Conservation (phyloP, 2,329 filamentous ascomycete genomes). For the Aspergillus chevalieri region DNA sequence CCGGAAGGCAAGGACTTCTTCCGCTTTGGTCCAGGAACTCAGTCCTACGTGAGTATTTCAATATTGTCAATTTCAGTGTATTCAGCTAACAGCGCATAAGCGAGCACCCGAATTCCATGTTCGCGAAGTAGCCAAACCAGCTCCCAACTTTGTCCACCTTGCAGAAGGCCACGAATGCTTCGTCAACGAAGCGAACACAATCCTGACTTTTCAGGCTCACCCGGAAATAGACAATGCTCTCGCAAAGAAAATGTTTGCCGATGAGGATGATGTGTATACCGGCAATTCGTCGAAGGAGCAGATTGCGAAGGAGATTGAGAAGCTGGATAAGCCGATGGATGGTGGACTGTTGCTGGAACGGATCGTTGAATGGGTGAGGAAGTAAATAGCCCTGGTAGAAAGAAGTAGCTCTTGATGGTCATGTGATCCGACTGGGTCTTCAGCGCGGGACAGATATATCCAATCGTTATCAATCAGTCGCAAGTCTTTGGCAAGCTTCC, state of each 20-base stretch:
- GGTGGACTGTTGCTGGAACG: slow-evolving; percentile 1
- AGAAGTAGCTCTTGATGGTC: no score
- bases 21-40: slow-evolving; percentile 8
- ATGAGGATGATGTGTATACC: slow-evolving; percentile 8
- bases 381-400: not conserved
- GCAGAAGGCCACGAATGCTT: slow-evolving; percentile 37
- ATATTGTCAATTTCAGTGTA: no score
- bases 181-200: slow-evolving; percentile 32
- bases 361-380: slow-evolving; percentile 1
- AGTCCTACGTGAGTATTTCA: slow-evolving; percentile 1
- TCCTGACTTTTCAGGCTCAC: slow-evolving; percentile 44
- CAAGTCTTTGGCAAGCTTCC: no score
- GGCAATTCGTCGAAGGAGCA: slow-evolving; percentile 3
- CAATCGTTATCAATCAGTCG: no score
- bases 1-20: slow-evolving; percentile 36
- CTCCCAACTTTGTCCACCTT: slow-evolving; percentile 30
- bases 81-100: slow-evolving; percentile 11
- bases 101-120: slow-evolving; percentile 39
- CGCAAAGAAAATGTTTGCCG: slow-evolving; percentile 33
- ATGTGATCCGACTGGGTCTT: no score
- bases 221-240: slow-evolving; percentile 38
- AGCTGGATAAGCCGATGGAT: slow-evolving; percentile 3
- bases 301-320: slow-evolving; percentile 1
- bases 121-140: slow-evolving; percentile 31
- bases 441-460: no score